phyloP scores from a whole-genome alignment of 495 filamentous ascomycete species.

The Massariosphaeria phaeospora region DNA sequence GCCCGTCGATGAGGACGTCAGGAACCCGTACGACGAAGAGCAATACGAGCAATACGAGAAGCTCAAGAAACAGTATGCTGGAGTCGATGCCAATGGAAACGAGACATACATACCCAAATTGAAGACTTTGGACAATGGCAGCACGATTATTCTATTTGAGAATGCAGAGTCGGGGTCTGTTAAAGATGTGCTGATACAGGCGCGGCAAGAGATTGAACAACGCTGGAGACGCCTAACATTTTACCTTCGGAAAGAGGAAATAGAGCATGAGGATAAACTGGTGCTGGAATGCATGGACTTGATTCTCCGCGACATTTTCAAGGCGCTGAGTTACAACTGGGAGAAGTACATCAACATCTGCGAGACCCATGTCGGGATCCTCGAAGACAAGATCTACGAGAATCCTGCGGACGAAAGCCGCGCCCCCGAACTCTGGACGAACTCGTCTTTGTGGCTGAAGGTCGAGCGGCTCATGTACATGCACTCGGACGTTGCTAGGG shows the following conservation, averaged over 20 bases:
- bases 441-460: constrained; percentile 49
- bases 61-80: constrained; percentile 17
- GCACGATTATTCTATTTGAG: constrained; percentile 53
- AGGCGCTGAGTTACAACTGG: constrained; percentile 45
- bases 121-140: constrained; percentile 47
- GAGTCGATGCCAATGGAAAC: constrained; percentile 13
- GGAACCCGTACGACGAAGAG: constrained; percentile 34
- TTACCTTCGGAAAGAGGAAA: constrained; percentile 39
- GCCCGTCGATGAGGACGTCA: constrained; percentile 33
- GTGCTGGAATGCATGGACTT: constrained; percentile 49
- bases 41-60: constrained; percentile 24
- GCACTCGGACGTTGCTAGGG: constrained; percentile 47
- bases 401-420: constrained; percentile 52
- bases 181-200: constrained; percentile 49
- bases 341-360: constrained; percentile 44
- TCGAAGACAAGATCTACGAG: constrained; percentile 55
- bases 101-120: constrained; percentile 33
- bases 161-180: constrained; percentile 44
- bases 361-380: constrained; percentile 46
- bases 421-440: constrained; percentile 53
- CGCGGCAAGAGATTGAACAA: constrained; percentile 48
- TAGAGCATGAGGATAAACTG: constrained; percentile 38
- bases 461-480: constrained; percentile 51
- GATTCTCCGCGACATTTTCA: constrained; percentile 51
- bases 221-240: constrained; percentile 52